A percentile compares a stretch with the other conserved stretches of the same genome.
Conservation (phyloP, 257 asterid genomes). For the Lithospermum erythrorhizon region DNA sequence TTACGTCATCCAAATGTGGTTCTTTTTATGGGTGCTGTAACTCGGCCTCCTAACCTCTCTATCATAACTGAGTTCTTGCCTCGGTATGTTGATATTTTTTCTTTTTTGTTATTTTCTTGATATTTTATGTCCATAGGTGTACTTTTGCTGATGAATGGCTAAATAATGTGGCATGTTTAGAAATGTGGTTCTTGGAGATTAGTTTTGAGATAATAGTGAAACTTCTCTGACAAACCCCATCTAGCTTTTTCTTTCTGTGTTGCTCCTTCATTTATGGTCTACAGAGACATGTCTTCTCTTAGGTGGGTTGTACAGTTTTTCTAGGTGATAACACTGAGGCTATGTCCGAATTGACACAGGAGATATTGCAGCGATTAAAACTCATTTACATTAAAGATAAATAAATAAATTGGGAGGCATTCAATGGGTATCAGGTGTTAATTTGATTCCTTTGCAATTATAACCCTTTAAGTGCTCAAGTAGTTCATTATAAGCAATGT, state of each 20-base stretch:
- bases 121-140: conserved; percentile 11
- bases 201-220: not conserved
- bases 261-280: not conserved
- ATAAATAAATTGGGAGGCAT: not conserved
- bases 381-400: not conserved
- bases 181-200: not conserved
- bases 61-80: conserved; percentile 90
- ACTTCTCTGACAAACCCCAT: not conserved
- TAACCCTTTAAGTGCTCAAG: not conserved
- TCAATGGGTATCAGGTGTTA: not conserved
- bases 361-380: too few species aligned
- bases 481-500: not conserved
- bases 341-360: not conserved
- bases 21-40: conserved; percentile 98
- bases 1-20: conserved; percentile 96
- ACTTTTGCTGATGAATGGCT: not conserved
- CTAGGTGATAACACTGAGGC: too few species aligned
- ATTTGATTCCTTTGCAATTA: not conserved
- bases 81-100: conserved; percentile 40
- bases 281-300: not conserved
- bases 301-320: not conserved
- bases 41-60: conserved; percentile 97
- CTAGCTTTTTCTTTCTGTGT: not conserved
- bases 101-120: not conserved
- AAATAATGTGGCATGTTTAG: not conserved